Conservation (phyloP, 495 filamentous ascomycete genomes). For the Chaetomium fimeti region DNA sequence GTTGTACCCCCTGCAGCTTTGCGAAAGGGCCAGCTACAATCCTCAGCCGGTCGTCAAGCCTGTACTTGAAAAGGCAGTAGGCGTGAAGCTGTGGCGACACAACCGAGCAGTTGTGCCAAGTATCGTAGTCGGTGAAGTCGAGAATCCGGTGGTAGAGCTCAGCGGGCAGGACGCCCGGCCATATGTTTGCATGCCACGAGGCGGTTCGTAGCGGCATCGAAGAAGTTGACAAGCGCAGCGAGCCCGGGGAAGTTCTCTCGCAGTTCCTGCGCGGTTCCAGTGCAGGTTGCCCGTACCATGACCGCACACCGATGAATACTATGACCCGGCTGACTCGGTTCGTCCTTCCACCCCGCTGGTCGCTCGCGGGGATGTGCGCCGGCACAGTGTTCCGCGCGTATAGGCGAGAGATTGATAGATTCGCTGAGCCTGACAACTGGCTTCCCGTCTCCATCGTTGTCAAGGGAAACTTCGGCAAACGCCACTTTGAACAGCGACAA, state of each 20-base stretch:
- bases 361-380: neutral
- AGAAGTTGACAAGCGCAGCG: neutral
- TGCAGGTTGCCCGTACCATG: too few relatives aligned
- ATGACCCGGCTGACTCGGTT: neutral
- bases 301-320: neutral
- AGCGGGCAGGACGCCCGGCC: neutral
- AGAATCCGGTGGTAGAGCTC: neutral
- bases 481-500: constrained; percentile 4
- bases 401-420: neutral
- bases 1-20: neutral
- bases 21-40: neutral
- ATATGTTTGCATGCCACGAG: neutral
- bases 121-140: neutral
- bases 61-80: neutral
- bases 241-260: neutral
- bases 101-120: neutral
- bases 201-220: neutral
- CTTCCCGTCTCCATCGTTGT: neutral
- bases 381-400: too few relatives aligned
- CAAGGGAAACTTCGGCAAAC: neutral
- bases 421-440: neutral
- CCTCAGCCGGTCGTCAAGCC: neutral
- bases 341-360: neutral
- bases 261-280: too few relatives aligned
- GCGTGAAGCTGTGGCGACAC: neutral